These are phyloP conservation scores for Podila epicladia DNA, from an alignment of 192 early-diverging fungal species.

Conservation along the genomic window DNA sequence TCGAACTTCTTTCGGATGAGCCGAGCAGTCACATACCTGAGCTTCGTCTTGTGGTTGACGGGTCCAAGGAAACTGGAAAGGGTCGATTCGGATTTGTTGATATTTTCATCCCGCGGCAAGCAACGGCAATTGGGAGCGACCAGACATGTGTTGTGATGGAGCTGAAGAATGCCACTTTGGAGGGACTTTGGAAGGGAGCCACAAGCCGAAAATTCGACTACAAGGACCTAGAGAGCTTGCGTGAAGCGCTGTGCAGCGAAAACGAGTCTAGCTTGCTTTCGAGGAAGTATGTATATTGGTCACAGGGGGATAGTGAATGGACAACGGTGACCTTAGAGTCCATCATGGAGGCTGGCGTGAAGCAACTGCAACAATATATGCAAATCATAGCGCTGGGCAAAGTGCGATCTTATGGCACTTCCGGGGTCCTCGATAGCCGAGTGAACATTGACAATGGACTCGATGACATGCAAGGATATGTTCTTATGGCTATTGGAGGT, in stretches of 20 bases:
- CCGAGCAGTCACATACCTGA: constrained; percentile 38
- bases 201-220: constrained; percentile 17
- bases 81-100: constrained; percentile 38
- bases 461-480: constrained; percentile 47
- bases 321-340: constrained; percentile 24
- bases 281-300: constrained; percentile 51
- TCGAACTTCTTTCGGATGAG: constrained; percentile 40
- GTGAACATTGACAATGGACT: constrained; percentile 35
- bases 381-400: constrained; percentile 30
- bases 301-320: constrained; percentile 18
- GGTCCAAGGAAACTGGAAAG: constrained; percentile 27
- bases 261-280: constrained; percentile 15
- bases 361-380: constrained; percentile 37
- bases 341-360: constrained; percentile 31
- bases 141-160: constrained; percentile 35
- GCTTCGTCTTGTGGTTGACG: constrained; percentile 49
- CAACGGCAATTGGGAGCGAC: constrained; percentile 8
- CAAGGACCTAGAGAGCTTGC: constrained; percentile 26
- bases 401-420: constrained; percentile 18
- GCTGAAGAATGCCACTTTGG: constrained; percentile 45
- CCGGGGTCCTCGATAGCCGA: constrained; percentile 43
- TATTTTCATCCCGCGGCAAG: constrained; percentile 26
- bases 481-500: constrained; percentile 43
- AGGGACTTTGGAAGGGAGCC: constrained; percentile 31
- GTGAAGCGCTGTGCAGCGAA: constrained; percentile 21